Evolutionary conservation across 108 stramenopile species (phyloP), one percentile per base, ranked within the genome.

Genomic region (Nitzschia sp.): DNA sequence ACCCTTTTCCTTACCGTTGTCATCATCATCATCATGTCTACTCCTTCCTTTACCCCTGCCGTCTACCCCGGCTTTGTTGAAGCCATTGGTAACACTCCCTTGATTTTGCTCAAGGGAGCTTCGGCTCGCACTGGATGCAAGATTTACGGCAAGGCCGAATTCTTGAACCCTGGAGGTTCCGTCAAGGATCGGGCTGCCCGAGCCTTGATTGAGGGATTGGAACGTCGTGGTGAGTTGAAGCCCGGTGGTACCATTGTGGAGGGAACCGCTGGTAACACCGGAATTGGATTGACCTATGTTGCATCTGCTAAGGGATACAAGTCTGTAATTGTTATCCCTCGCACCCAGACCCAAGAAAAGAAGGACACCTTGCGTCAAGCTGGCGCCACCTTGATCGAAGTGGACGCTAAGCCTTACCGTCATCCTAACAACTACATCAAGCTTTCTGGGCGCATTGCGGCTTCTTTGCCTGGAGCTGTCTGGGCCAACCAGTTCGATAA

Each of bases 401-500:
- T 63, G 15, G 61, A 63, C 22, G 43, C 61, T 8, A 63, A 63
- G 39, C 61, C 61, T 25, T 63, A 63, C 37, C 8, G 15, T 11
- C 12, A 46, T 24, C 61, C 61, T 12, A 63, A 63, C 61, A 63
- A 63, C 44, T 63, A 63, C 43, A 63, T 63, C 61, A 63, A 63
- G 37, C 22, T 63, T 1, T 63, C 61, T 10, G 61, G 61, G 7
- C 61, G 61, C 1, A 10, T 63, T 8, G 61, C 61, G 15, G 61
- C 42, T 21, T n/a, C 44, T 43, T 48, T 63, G 42, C 61, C 61
- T 19, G 44, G 44, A 24, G 53, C 57, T 19, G 58, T 44, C 20
- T 50, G 91, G 63, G 82, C 92, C 26, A 90, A 95, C 72, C 96
- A 97, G 78, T 97, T 95, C 75, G 88, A 95, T 75, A 96, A 96